Percentiles rank a stretch among this genome's conserved stretches.
phyloP scores from a whole-genome alignment of 139 green algal genomes.

The Closterium sp. region DNA sequence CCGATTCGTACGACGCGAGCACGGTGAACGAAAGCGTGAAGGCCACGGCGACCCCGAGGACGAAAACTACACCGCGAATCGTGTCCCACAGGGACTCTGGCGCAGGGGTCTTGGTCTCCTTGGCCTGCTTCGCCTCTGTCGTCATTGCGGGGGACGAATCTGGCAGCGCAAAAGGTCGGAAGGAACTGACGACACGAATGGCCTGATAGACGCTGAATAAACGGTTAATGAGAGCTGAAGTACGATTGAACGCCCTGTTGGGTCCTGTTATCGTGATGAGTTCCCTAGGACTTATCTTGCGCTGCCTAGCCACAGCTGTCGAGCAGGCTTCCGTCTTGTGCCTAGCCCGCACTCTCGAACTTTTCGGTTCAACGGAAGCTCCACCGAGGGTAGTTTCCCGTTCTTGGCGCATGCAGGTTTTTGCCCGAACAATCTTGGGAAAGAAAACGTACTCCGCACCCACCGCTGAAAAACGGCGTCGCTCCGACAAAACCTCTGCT shows the following conservation, averaged over 20 bases:
- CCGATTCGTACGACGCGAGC: neutral
- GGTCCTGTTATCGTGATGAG: no score
- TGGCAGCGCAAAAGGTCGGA: neutral
- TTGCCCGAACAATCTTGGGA: no score
- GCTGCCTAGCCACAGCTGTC: no score
- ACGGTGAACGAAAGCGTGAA: conserved; percentile 6
- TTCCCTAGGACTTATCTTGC: no score
- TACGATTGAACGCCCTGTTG: neutral
- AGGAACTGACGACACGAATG: neutral
- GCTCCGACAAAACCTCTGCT: no score
- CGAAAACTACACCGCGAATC: neutral
- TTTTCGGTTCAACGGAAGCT: neutral
- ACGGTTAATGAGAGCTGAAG: neutral
- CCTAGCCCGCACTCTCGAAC: neutral
- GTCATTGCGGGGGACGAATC: neutral
- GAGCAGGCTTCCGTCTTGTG: no score
- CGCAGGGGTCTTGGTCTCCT: neutral
- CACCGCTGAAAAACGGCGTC: no score
- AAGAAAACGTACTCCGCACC: no score
- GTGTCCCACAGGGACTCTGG: neutral
- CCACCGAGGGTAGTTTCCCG: no score
- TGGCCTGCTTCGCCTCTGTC: neutral
- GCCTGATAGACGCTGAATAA: neutral
- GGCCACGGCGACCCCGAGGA: neutral
- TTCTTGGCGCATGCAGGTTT: no score